phyloP scores from a whole-genome alignment of 306 rosid species.

The Acacia crassicarpa region DNA sequence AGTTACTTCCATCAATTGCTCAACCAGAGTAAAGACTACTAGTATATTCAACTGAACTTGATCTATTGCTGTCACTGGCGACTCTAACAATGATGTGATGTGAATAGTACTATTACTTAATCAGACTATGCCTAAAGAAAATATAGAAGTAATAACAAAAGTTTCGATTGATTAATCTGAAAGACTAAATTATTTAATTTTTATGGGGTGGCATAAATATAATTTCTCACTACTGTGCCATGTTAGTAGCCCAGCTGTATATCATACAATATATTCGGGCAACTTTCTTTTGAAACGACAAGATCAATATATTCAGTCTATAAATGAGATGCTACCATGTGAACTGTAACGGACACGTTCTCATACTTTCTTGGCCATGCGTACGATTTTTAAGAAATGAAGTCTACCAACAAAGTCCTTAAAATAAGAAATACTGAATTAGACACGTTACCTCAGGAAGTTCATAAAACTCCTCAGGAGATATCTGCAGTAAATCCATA shows the following conservation, averaged over 20 bases:
- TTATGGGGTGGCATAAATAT: not conserved
- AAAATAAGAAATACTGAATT: constrained; percentile 9
- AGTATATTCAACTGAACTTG: not conserved
- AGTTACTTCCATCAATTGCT: not conserved
- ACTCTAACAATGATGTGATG: not conserved
- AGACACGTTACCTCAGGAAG: constrained; percentile 75
- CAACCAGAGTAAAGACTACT: not conserved
- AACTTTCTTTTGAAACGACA: not conserved
- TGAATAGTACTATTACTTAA: not conserved
- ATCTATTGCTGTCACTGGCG: not conserved
- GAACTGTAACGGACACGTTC: not conserved
- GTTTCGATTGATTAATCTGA: not conserved
- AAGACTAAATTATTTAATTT: not conserved
- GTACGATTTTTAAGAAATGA: not conserved
- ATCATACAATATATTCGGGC: not conserved
- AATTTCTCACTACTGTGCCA: not conserved
- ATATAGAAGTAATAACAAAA: not conserved
- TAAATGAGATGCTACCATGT: not conserved
- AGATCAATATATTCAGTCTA: not conserved
- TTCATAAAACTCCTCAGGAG: constrained; percentile 77
- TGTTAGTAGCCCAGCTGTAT: not conserved
- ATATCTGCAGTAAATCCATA: constrained; percentile 84
- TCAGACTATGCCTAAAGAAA: not conserved
- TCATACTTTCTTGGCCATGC: not conserved
- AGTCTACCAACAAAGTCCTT: not conserved